phyloP scores from a whole-genome alignment of 768 basidiomycete species.

The Amanita rimosa region DNA sequence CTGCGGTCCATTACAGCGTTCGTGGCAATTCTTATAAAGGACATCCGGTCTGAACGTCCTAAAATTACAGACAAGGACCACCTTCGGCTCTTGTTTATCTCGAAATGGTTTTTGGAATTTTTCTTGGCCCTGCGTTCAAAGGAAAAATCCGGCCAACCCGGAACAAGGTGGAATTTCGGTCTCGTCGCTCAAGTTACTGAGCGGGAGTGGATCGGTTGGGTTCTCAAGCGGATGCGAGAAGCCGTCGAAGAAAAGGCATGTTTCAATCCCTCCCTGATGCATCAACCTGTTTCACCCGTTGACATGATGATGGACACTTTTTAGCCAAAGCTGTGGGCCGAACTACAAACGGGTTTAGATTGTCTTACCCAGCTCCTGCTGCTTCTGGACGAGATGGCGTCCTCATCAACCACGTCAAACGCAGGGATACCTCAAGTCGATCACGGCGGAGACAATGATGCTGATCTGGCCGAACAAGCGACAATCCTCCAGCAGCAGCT shows the following conservation, averaged over 20 bases:
- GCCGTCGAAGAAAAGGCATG: constrained; percentile 86
- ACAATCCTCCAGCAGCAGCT: constrained; percentile 79
- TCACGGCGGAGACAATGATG: constrained; percentile 12
- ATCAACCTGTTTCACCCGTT: constrained; percentile 2
- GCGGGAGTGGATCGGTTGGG: constrained; percentile 82
- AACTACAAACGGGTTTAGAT: constrained; percentile 88
- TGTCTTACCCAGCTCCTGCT: constrained; percentile 88
- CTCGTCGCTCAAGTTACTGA: constrained; percentile 81
- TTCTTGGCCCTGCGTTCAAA: constrained; percentile 51
- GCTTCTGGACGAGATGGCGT: constrained; percentile 78
- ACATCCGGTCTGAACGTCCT: constrained; percentile 84
- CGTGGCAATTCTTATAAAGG: constrained; percentile 74
- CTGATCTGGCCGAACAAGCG: constrained; percentile 57
- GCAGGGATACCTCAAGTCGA: not conserved
- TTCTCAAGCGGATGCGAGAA: constrained; percentile 77
- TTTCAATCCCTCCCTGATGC: constrained; percentile 6
- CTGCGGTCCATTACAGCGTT: constrained; percentile 51
- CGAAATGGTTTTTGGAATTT: constrained; percentile 89
- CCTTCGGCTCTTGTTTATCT: constrained; percentile 74
- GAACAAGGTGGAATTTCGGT: constrained; percentile 49
- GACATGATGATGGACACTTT: not conserved
- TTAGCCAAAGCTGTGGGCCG: constrained; percentile 85
- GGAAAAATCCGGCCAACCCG: constrained; percentile 11
- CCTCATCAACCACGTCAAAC: constrained; percentile 15
- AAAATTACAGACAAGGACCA: constrained; percentile 96